These are phyloP conservation scores for Santalum album DNA, from an alignment of 164 flowering plant species.

Conservation along the genomic window DNA sequence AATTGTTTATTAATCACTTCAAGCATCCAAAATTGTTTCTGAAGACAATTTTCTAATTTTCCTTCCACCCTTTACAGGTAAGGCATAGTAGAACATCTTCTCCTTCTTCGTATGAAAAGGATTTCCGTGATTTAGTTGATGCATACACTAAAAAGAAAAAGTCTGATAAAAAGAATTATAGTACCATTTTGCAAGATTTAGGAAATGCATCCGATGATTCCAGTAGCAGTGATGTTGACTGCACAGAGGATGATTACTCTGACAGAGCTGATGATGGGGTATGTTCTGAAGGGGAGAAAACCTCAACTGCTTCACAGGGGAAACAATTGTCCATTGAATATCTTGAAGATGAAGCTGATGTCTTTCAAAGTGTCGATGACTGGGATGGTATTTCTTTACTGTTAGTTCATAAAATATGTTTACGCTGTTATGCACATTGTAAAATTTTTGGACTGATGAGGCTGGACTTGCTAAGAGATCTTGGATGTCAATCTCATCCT, in stretches of 20 bases:
- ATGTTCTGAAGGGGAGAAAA: slow-evolving; percentile 13
- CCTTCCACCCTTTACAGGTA: slow-evolving; percentile 41
- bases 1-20: too few relatives aligned
- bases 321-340: slow-evolving; percentile 57
- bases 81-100: slow-evolving; percentile 68
- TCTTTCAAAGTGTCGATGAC: slow-evolving; percentile 52
- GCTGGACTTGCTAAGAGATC: neutral
- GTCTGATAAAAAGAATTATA: slow-evolving; percentile 14
- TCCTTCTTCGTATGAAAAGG: slow-evolving; percentile 46
- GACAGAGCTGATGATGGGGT: slow-evolving; percentile 26
- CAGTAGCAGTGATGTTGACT: slow-evolving; percentile 13
- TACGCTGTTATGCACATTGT: neutral
- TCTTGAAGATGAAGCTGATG: slow-evolving; percentile 76
- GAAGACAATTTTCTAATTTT: too few relatives aligned
- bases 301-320: slow-evolving; percentile 18
- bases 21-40: too few relatives aligned
- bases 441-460: neutral
- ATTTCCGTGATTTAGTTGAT: slow-evolving; percentile 52
- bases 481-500: too few relatives aligned
- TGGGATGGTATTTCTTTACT: slow-evolving; percentile 59
- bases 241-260: slow-evolving; percentile 20
- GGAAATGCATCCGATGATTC: slow-evolving; percentile 26
- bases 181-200: slow-evolving; percentile 9
- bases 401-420: neutral
- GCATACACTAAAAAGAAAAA: slow-evolving; percentile 29